phyloP scores from a whole-genome alignment of 352 stramenopile species.

The Globisporangium acanthophoron region DNA sequence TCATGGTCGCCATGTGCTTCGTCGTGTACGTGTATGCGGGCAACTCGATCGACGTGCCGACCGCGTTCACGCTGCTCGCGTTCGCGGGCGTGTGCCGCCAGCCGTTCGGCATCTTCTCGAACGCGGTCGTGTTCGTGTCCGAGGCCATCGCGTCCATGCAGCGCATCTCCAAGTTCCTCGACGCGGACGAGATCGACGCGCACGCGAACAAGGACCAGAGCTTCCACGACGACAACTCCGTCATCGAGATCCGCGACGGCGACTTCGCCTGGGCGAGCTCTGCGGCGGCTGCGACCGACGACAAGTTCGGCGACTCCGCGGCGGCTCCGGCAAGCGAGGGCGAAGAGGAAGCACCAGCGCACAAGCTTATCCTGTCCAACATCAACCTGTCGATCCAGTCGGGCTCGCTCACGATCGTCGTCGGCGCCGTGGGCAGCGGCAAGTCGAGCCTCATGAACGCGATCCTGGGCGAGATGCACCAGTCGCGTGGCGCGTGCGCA shows the following conservation, averaged over 20 bases:
- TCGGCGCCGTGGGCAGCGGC: slow-evolving; percentile 39
- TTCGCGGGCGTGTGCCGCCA: slow-evolving; percentile 27
- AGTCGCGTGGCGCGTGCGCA: slow-evolving; percentile 11
- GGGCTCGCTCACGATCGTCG: slow-evolving; percentile 32
- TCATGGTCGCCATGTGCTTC: slow-evolving; percentile 18
- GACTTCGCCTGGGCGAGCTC: slow-evolving; percentile 26
- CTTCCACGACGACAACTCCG: slow-evolving; percentile 5
- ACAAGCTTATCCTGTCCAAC: slow-evolving; percentile 6
- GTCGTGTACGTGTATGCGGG: slow-evolving; percentile 20
- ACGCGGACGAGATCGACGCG: slow-evolving; percentile 22
- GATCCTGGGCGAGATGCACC: slow-evolving; percentile 45
- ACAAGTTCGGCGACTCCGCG: background rate
- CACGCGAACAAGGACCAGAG: background rate
- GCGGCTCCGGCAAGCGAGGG: no score
- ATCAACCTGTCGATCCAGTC: slow-evolving; percentile 37
- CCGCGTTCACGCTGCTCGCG: slow-evolving; percentile 28
- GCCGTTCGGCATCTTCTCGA: slow-evolving; percentile 34
- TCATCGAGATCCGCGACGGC: slow-evolving; percentile 24
- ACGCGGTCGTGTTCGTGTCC: slow-evolving; percentile 19
- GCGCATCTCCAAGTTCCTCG: slow-evolving; percentile 26
- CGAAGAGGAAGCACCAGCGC: background rate
- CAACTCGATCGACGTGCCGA: slow-evolving; percentile 16
- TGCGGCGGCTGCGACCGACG: background rate
- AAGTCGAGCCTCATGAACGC: slow-evolving; percentile 55
- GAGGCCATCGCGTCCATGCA: slow-evolving; percentile 26